Evolutionary conservation across 371 early-diverging fungal species (phyloP).

Genomic region (Globomyces sp.): DNA sequence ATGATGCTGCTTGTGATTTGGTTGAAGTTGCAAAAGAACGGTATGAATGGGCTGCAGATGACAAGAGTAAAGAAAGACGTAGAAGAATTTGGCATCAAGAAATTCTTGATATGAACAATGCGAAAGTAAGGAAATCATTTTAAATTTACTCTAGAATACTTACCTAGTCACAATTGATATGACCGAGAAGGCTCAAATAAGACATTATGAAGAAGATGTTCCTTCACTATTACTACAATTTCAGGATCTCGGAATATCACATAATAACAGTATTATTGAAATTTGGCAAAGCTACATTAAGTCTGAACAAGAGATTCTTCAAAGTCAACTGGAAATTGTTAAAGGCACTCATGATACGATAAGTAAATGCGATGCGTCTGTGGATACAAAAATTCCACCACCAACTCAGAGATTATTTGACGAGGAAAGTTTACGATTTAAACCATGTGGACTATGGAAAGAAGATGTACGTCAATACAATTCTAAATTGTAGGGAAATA

Average conservation of each 20-base stretch:
- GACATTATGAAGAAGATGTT: conserved; percentile 41
- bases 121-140: conserved; percentile 41
- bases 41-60: conserved; percentile 56
- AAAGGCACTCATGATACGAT: conserved; percentile 32
- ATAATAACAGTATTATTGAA: conserved; percentile 11
- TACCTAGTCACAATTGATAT: conserved; percentile 48
- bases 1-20: conserved; percentile 68
- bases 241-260: conserved; percentile 17
- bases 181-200: conserved; percentile 47
- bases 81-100: conserved; percentile 62
- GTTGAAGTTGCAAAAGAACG: conserved; percentile 57
- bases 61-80: conserved; percentile 54
- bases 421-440: conserved; percentile 15
- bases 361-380: conserved; percentile 20
- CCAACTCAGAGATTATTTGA: conserved; percentile 20
- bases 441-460: conserved; percentile 37
- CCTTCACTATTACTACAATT: conserved; percentile 42
- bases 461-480: conserved; percentile 24
- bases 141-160: conserved; percentile 26
- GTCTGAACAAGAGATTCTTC: conserved; percentile 23
- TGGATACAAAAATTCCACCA: conserved; percentile 13
- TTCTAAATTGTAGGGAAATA: background rate
- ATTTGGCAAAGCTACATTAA: conserved; percentile 20
- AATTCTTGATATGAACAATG: conserved; percentile 71
- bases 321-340: conserved; percentile 28